Base-by-base conservation (phyloP, 768 basidiomycete genomes). In the Auriscalpium microsporum region DNA sequence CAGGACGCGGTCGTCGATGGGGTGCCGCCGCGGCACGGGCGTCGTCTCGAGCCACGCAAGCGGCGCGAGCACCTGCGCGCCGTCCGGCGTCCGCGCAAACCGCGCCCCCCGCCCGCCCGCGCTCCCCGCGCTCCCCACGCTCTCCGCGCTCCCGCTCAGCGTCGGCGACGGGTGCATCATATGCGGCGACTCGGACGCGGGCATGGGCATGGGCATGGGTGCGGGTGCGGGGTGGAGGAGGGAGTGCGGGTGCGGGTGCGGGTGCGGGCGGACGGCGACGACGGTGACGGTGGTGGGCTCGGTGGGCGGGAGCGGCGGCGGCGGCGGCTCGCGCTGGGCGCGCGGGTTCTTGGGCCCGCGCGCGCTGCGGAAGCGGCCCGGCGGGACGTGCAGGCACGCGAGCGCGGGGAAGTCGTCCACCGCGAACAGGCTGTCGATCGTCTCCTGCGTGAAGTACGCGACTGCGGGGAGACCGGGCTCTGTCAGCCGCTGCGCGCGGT, bases 1-100 rank as follows among this genome's bases (percentile, higher is more conserved):
- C 50, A 89, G 71, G 7, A 83, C 82, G 64, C 80, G 77, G 67
- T 87, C 84, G 64, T 89, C 87, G 52, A 84, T 66, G 3, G 84
- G 83, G 65, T 88, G 86, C 48, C 87, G 78, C 52, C 78, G 77
- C 16, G 77, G 78, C 14, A 82, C 82, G 16, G 83, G 75, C 11
- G 79, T 74, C 23, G 73, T 79, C 65, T 79, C 75, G 17, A 86
- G 75, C 65, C 84, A 86, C 34, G 79, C 73, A 14, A 88, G 69
- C 19, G 86, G 86, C 2, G 84, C 83, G 33, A 87, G 78, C 10
- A 52, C 64, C 45, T 59, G 60, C 40, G 34, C 38, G 35, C 48
- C 61, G 37, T 54, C 64, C n/a, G 56, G 57, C 4, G n/a, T 58
- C 47, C 38, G 50, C 37, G 21, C 42, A 17, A 56, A 54, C 16